Base-by-base conservation (phyloP, 208 protist genomes). In the Leishmania gerbilli region DNA sequence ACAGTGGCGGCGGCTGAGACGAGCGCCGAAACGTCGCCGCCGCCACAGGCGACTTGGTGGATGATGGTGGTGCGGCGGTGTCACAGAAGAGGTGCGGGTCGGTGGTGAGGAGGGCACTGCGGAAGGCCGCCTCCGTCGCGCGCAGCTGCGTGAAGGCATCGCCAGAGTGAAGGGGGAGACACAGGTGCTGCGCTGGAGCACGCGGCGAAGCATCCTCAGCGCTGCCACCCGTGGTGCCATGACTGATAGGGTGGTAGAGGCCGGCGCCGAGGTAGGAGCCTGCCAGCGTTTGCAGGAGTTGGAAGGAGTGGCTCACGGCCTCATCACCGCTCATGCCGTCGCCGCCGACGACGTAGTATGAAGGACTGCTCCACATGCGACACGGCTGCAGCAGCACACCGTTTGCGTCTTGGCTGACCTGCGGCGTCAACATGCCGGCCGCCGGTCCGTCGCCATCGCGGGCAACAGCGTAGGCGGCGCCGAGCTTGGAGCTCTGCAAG, bases 321-420 rank as follows among this genome's bases (percentile, higher is more conserved):
- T 72, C 81, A 47, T 85, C 77, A 13, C 62, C 45, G 40, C 60
- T 81, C 24, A 56, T 37, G 42, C 81, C 76, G 47, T 85, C 81
- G 1, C 81, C 81, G 21, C 81, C 81, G 13, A 85, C 81, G 47
- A 85, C 49, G 77, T 85, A 85, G 64, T 85, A 81, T 3, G 81
- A 75, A 4, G 81, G 77, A 49, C 81, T 85, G 55, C 71, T 81
- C 81, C 81, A 85, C 81, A 85, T 85, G n/a, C 81, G 77, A 31
- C 62, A 68, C 49, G 76, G 81, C 71, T 85, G 81, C 71, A 85
- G 77, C 34, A 81, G 62, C 5, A 85, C 77, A 71, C 81, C 81
- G 64, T 85, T 85, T 9, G 81, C 81, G n/a, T 85, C 81, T 15
- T 79, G 71, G 34, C 42, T 77, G 3, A 85, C 60, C 47, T 75